These are phyloP conservation scores for Colletotrichum abscissum DNA, from an alignment of 2,329 filamentous ascomycete species.

Conservation along the genomic window DNA sequence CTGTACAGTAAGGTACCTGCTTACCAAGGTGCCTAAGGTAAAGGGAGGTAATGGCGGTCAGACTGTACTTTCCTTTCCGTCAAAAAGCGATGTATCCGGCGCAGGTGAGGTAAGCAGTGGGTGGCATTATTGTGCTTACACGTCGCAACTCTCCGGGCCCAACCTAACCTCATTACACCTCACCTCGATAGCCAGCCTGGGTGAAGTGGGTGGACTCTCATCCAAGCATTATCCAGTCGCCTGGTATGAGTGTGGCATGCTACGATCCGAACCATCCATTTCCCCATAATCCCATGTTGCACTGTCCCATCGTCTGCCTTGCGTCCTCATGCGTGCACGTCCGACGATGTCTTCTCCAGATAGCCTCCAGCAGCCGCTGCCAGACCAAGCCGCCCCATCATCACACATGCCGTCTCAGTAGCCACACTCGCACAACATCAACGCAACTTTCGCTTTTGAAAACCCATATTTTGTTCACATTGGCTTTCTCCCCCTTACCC, in stretches of 20 bases:
- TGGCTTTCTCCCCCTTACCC: neutral
- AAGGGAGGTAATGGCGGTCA: neutral
- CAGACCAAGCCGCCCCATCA: constrained; percentile 1
- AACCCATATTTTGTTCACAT: neutral
- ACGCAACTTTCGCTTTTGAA: neutral
- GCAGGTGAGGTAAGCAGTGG: neutral
- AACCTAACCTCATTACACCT: constrained; percentile 18
- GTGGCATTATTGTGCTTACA: neutral
- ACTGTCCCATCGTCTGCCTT: neutral
- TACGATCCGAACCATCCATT: constrained; percentile 15
- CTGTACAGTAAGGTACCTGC: neutral
- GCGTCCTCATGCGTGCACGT: neutral
- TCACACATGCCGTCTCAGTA: neutral
- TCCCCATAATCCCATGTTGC: constrained; percentile 3
- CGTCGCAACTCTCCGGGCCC: neutral
- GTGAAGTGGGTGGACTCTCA: constrained; percentile 1
- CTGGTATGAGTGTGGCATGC: constrained; percentile 16
- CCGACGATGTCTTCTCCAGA: neutral
- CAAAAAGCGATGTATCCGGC: neutral
- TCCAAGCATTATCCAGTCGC: constrained; percentile 20
- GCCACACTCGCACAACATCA: neutral
- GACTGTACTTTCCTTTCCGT: neutral
- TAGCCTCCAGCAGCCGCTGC: neutral
- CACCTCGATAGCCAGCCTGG: constrained; percentile 3
- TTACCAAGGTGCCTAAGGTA: neutral